Conservation (phyloP, 108 stramenopile species). For the Craspedostauros australis region DNA sequence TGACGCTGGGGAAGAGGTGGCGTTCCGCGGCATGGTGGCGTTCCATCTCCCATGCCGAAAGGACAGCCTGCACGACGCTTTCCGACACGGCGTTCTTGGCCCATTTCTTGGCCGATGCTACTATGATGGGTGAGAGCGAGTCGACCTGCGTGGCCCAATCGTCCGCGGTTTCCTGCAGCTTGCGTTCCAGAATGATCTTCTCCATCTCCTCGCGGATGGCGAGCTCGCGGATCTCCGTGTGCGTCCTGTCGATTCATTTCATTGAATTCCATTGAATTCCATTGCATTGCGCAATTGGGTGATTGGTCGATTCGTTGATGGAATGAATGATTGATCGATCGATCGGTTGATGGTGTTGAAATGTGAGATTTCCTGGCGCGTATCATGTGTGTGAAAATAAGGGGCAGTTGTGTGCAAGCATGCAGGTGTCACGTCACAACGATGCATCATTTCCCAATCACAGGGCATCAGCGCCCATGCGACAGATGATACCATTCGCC, state of each 20-base stretch:
- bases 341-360: background rate
- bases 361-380: background rate
- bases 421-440: too few species aligned
- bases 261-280: too few species aligned
- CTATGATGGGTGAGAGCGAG: conserved; percentile 47
- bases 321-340: background rate
- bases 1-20: conserved; percentile 68
- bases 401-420: too few species aligned
- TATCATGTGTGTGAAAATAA: background rate
- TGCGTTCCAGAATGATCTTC: conserved; percentile 54
- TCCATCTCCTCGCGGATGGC: conserved; percentile 84
- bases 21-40: conserved; percentile 85
- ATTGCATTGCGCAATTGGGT: too few species aligned
- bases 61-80: conserved; percentile 69
- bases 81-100: conserved; percentile 62
- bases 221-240: conserved; percentile 68
- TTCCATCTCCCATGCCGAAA: conserved; percentile 83
- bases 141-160: conserved; percentile 81
- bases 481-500: too few species aligned
- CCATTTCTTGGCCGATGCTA: conserved; percentile 66
- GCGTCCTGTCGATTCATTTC: conserved; percentile 44
- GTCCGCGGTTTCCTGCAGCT: conserved; percentile 64
- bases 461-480: too few species aligned
- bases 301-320: too few species aligned
- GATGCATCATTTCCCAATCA: too few species aligned